Evolutionary conservation across 2,329 filamentous ascomycete species (phyloP).

Genomic region (Claviceps purpurea): DNA sequence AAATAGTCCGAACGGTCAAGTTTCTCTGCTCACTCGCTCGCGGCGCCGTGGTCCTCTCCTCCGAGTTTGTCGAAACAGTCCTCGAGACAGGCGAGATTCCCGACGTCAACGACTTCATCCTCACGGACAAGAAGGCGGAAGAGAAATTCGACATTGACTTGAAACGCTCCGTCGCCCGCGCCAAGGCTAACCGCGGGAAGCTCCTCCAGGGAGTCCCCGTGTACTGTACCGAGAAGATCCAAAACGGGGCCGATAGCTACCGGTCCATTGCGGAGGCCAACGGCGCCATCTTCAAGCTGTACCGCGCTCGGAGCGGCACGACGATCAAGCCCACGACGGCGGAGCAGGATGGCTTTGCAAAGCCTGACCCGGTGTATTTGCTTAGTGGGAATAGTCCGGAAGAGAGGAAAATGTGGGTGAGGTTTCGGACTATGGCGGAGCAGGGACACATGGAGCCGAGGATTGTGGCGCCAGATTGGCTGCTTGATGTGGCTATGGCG

Average conservation of each 20-base stretch:
- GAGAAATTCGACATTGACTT: constrained; percentile 57
- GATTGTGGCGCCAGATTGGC: constrained; percentile 78
- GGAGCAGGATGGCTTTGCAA: constrained; percentile 47
- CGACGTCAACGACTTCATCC: constrained; percentile 48
- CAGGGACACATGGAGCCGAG: constrained; percentile 67
- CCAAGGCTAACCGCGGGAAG: constrained; percentile 60
- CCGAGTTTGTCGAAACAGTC: constrained; percentile 65
- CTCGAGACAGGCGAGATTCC: constrained; percentile 55
- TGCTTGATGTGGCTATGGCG: constrained; percentile 78
- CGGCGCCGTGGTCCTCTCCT: constrained; percentile 64
- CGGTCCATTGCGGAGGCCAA: constrained; percentile 79
- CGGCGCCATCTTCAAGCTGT: constrained; percentile 69
- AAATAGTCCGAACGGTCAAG: constrained; percentile 80
- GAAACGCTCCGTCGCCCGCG: constrained; percentile 52
- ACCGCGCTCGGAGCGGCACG: constrained; percentile 57
- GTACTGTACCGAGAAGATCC: constrained; percentile 71
- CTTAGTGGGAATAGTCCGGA: constrained; percentile 54
- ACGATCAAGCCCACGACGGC: constrained; percentile 52
- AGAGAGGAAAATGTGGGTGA: constrained; percentile 64
- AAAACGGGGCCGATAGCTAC: constrained; percentile 73
- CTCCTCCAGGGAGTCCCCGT: constrained; percentile 66
- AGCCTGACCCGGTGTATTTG: constrained; percentile 66
- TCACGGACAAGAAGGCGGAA: constrained; percentile 64
- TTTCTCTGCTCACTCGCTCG: constrained; percentile 80
- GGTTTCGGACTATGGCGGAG: constrained; percentile 66